These are phyloP conservation scores for Alternaria dauci DNA, from an alignment of 2,329 filamentous ascomycete species.

Conservation along the genomic window DNA sequence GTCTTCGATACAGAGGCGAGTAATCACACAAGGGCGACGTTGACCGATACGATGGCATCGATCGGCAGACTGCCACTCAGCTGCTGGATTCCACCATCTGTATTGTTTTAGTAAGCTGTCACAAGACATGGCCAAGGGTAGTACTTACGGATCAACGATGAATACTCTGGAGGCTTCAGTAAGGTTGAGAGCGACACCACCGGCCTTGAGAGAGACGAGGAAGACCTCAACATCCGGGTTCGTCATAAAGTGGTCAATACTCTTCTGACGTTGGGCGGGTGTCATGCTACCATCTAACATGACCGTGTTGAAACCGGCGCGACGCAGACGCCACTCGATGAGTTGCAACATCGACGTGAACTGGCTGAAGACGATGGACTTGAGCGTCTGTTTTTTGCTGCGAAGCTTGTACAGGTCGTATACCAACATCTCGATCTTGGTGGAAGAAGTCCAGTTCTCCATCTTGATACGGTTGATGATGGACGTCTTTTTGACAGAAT, in stretches of 20 bases:
- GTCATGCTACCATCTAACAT: constrained; percentile 99
- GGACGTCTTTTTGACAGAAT: constrained; percentile 87
- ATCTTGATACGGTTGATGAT: constrained; percentile 99
- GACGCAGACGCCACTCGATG: constrained; percentile 93
- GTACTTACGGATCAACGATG: constrained; percentile 89
- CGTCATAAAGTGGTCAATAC: constrained; percentile 96
- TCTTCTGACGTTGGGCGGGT: constrained; percentile 88
- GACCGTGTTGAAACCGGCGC: constrained; percentile 96
- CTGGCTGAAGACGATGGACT: constrained; percentile 97
- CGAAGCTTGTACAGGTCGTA: constrained; percentile 93
- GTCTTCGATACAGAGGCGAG: constrained; percentile 93
- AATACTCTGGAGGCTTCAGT: constrained; percentile 95
- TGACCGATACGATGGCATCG: constrained; percentile 89
- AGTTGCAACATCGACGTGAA: constrained; percentile 98
- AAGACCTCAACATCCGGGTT: constrained; percentile 96
- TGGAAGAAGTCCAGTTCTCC: constrained; percentile 98
- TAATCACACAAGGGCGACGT: constrained; percentile 91
- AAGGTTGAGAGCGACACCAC: constrained; percentile 92
- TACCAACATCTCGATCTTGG: constrained; percentile 95
- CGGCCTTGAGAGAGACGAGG: constrained; percentile 93
- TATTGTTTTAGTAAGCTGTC: constrained; percentile 35
- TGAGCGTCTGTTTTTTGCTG: constrained; percentile 90
- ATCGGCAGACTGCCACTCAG: constrained; percentile 97
- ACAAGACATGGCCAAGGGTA: not conserved
- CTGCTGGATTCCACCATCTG: constrained; percentile 99